Conservation (phyloP, 148 eudicot genomes). For the Camellia lanceoleosa region DNA sequence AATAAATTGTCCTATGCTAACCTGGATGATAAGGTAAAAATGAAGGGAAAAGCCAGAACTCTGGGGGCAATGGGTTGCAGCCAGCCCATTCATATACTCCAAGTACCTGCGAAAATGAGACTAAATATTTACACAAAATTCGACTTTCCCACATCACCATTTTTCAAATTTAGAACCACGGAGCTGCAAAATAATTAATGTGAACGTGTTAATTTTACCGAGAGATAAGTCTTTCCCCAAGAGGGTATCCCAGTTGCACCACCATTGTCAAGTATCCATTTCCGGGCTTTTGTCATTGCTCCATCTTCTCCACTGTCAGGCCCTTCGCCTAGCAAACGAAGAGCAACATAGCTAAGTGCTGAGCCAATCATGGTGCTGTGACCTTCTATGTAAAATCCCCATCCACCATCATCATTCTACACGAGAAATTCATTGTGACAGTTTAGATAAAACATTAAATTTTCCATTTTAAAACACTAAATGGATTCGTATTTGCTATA, state of each 20-base stretch:
- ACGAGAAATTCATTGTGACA: neutral
- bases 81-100: slow-evolving; percentile 32
- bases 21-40: slow-evolving; percentile 28
- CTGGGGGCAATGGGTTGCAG: slow-evolving; percentile 28
- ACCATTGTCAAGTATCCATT: slow-evolving; percentile 28
- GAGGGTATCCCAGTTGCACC: slow-evolving; percentile 27
- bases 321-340: slow-evolving; percentile 23
- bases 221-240: slow-evolving; percentile 29
- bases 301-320: slow-evolving; percentile 17
- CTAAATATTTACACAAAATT: too few species aligned
- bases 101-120: slow-evolving; percentile 17
- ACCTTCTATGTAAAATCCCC: slow-evolving; percentile 27
- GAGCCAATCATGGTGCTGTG: slow-evolving; percentile 30
- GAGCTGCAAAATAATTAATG: neutral
- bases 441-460: neutral
- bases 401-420: slow-evolving; percentile 27
- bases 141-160: too few species aligned
- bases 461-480: neutral
- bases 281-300: slow-evolving; percentile 19
- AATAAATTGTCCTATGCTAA: neutral
- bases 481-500: neutral
- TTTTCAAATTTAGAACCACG: neutral
- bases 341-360: slow-evolving; percentile 17
- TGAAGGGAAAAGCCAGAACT: slow-evolving; percentile 28
- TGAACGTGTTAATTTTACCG: slow-evolving; percentile 15